phyloP scores from a whole-genome alignment of 2,329 filamentous ascomycete species.

The Colletotrichum limetticola region DNA sequence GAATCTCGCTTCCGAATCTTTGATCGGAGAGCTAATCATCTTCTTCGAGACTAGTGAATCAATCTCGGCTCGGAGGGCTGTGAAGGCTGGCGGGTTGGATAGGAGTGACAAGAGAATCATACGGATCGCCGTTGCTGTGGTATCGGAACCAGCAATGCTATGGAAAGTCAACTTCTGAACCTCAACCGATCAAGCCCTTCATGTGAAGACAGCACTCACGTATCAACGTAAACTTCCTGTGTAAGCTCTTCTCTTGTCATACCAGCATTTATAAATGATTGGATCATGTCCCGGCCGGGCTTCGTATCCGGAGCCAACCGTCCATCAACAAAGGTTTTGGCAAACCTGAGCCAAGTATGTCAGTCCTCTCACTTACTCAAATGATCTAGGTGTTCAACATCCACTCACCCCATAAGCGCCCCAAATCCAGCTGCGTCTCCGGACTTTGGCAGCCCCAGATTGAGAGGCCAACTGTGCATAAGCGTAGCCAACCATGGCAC shows the following conservation, averaged over 20 bases:
- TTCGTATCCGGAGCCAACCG: slow-evolving; percentile 41
- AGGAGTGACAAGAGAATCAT: slow-evolving; percentile 62
- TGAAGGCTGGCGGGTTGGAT: slow-evolving; percentile 57
- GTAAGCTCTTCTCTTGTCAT: slow-evolving; percentile 41
- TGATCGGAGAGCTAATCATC: slow-evolving; percentile 39
- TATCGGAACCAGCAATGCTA: slow-evolving; percentile 49
- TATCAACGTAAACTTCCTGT: slow-evolving; percentile 40
- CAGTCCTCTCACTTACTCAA: neutral
- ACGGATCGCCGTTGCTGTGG: slow-evolving; percentile 50
- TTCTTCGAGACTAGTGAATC: slow-evolving; percentile 42
- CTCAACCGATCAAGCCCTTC: too few relatives aligned
- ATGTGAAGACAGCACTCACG: slow-evolving; percentile 6
- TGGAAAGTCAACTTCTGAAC: neutral
- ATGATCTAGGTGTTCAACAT: too few relatives aligned
- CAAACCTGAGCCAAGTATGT: slow-evolving; percentile 37
- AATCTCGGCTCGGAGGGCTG: slow-evolving; percentile 60
- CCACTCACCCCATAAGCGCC: slow-evolving; percentile 37
- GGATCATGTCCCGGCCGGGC: slow-evolving; percentile 44
- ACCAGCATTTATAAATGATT: slow-evolving; percentile 43
- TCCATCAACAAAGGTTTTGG: slow-evolving; percentile 42
- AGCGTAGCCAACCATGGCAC: slow-evolving; percentile 39
- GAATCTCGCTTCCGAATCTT: slow-evolving; percentile 47
- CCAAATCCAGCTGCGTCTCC: slow-evolving; percentile 49
- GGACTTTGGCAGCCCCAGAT: slow-evolving; percentile 38
- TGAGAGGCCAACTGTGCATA: slow-evolving; percentile 37